Percentiles rank a stretch among this genome's conserved stretches.
These are phyloP conservation scores for Pterocarpus santalinus DNA, from an alignment of 306 rosid genomes.

Conservation along the genomic window DNA sequence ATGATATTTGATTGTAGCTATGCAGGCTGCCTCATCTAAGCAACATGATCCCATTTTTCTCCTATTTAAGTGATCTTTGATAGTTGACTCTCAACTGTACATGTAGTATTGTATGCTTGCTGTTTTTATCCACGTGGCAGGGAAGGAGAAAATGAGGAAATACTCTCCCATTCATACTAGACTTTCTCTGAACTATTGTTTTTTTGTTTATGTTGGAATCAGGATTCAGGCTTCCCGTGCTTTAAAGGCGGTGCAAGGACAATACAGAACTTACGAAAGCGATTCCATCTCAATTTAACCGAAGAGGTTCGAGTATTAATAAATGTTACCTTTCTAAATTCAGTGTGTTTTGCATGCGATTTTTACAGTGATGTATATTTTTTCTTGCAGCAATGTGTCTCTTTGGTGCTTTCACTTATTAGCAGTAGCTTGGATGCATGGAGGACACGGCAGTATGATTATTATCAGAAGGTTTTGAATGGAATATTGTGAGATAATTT, in stretches of 20 bases:
- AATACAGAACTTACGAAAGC: slow-evolving; percentile 93
- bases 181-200: slow-evolving; percentile 39
- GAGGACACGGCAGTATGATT: slow-evolving; percentile 99
- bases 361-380: slow-evolving; percentile 25
- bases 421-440: slow-evolving; percentile 99
- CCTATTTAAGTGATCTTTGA: no score
- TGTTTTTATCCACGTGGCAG: slow-evolving; percentile 17
- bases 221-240: slow-evolving; percentile 99
- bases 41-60: no score
- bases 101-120: no score
- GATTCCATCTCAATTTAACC: slow-evolving; percentile 91
- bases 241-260: slow-evolving; percentile 97
- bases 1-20: no score
- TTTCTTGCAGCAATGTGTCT: slow-evolving; percentile 92
- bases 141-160: slow-evolving; percentile 16
- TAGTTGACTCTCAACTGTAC: no score
- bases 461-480: slow-evolving; percentile 95
- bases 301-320: slow-evolving; percentile 81
- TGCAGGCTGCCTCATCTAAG: no score
- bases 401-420: slow-evolving; percentile 94
- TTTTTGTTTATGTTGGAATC: slow-evolving; percentile 44
- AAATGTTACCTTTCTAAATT: background rate
- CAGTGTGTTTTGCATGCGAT: slow-evolving; percentile 36
- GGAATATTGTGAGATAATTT: slow-evolving; percentile 84
- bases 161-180: slow-evolving; percentile 9